Percentiles rank a stretch among this genome's conserved stretches.
Evolutionary conservation across 2,329 filamentous ascomycete species (phyloP).

Genomic region (Lachnellula occidentalis): DNA sequence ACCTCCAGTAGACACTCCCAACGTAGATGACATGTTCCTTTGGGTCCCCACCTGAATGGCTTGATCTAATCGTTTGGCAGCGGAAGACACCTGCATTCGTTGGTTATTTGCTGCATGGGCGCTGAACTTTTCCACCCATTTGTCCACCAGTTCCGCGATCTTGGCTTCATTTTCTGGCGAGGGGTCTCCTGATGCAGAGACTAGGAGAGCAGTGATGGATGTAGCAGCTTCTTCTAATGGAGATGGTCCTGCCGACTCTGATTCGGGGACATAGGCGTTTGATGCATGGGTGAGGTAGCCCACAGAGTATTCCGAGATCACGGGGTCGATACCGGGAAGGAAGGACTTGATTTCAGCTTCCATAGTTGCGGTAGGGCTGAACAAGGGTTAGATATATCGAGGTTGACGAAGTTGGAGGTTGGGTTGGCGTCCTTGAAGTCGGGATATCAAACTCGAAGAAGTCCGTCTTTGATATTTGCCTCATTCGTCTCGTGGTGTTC

Average conservation of each 20-base stretch:
- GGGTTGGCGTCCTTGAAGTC: background rate
- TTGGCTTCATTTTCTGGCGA: conserved; percentile 66
- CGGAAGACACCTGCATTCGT: conserved; percentile 63
- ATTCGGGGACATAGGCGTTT: conserved; percentile 70
- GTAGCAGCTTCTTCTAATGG: conserved; percentile 80
- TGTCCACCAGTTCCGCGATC: conserved; percentile 78
- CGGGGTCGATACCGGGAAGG: conserved; percentile 80
- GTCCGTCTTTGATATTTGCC: conserved; percentile 1
- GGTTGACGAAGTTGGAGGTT: background rate
- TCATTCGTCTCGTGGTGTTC: background rate
- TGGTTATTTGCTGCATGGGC: conserved; percentile 62
- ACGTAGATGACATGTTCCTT: conserved; percentile 91
- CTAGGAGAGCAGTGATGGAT: conserved; percentile 77
- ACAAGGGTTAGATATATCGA: background rate
- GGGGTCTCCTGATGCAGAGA: conserved; percentile 87
- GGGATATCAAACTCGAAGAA: background rate
- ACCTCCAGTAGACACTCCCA: conserved; percentile 75
- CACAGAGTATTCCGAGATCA: conserved; percentile 87
- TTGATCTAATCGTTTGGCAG: conserved; percentile 82
- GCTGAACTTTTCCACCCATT: conserved; percentile 80
- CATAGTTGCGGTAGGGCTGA: conserved; percentile 46
- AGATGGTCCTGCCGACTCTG: conserved; percentile 62
- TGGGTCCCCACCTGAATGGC: conserved; percentile 91
- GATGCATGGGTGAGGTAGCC: conserved; percentile 94
- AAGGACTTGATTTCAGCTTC: conserved; percentile 81